phyloP scores from a whole-genome alignment of 441 rosid genomes.

The Mallotus repandus region DNA sequence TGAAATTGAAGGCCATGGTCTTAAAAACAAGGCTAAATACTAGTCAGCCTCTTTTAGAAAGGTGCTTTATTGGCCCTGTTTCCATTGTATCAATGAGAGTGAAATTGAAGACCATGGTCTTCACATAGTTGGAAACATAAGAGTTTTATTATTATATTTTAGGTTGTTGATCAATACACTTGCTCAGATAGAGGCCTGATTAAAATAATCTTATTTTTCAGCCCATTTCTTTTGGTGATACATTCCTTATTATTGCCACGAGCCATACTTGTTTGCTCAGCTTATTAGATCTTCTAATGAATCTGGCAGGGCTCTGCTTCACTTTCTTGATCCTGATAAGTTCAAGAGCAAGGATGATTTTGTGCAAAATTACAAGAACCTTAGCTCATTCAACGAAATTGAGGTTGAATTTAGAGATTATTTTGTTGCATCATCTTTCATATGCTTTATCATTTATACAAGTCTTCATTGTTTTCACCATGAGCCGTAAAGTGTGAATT shows the following conservation, averaged over 20 bases:
- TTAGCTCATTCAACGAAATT: slow-evolving; percentile 90
- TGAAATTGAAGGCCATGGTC: not conserved
- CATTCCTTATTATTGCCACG: not conserved
- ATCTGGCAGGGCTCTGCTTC: slow-evolving; percentile 89
- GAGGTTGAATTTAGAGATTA: slow-evolving; percentile 51
- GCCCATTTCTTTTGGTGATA: not conserved
- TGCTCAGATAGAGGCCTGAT: not conserved
- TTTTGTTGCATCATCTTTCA: slow-evolving; percentile 3
- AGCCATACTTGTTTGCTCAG: not conserved
- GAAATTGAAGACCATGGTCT: not conserved
- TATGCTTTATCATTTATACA: not conserved
- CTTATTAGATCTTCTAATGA: slow-evolving; percentile 1
- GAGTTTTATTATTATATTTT: not conserved
- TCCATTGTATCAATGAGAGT: not conserved
- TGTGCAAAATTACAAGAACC: slow-evolving; percentile 97
- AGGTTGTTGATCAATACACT: not conserved
- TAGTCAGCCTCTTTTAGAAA: not conserved
- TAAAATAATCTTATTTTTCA: not conserved
- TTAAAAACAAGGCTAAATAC: too few relatives aligned
- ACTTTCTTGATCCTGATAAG: slow-evolving; percentile 94
- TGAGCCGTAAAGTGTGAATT: not conserved
- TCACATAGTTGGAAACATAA: not conserved
- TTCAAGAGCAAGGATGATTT: slow-evolving; percentile 94
- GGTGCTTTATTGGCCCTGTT: not conserved
- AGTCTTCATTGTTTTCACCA: not conserved